Base-by-base conservation (phyloP, 2,329 filamentous ascomycete genomes). In the Ascochyta viciae-villosae region DNA sequence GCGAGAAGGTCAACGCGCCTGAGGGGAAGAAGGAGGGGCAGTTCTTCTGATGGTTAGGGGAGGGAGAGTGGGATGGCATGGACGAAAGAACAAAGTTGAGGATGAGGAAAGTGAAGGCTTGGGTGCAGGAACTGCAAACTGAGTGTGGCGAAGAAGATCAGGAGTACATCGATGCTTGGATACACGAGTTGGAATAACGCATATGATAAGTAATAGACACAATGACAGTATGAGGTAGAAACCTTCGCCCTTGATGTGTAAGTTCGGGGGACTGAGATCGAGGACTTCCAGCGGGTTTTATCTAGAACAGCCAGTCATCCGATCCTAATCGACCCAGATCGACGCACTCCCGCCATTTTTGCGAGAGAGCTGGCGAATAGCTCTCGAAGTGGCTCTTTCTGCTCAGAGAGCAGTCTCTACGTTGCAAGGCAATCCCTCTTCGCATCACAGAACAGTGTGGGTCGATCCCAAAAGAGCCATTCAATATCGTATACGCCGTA, bases 1-100 rank as follows among this genome's bases (percentile, higher is more conserved):
- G 66, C n/a, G 60, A 70, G 38, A 50, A 50, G 31, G n/a, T 47
- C 4, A 31, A 56, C 35, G 56, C 39, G 44, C 46, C 43, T 39
- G 48, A 56, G 50, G 56, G 57, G 49, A 56, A 58, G 56, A 63
- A 65, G 27, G 56, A 53, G 22, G 49, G 54, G 9, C 49, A 26
- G 4, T 57, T 57, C 40, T 57, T 57, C 54, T 57, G 53, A 56
- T 56, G 53, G 53, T 56, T 50, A 37, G 42, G 53, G 16, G 38
- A 48, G 29, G 53, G 48, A 47, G 42, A 51, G 12, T 50, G 47
- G 53, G 48, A 56, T 3, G 29, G 31, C 3, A 43, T 56, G 53
- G 53, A 56, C 13, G 39, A 49, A 24, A 34, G 44, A 24, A 57
- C 45, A 10, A 46, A 45, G 31, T 49, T 19, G 9, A 31, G 50